phyloP scores from a whole-genome alignment of 495 filamentous ascomycete genomes.

The Penicillium angulare region DNA sequence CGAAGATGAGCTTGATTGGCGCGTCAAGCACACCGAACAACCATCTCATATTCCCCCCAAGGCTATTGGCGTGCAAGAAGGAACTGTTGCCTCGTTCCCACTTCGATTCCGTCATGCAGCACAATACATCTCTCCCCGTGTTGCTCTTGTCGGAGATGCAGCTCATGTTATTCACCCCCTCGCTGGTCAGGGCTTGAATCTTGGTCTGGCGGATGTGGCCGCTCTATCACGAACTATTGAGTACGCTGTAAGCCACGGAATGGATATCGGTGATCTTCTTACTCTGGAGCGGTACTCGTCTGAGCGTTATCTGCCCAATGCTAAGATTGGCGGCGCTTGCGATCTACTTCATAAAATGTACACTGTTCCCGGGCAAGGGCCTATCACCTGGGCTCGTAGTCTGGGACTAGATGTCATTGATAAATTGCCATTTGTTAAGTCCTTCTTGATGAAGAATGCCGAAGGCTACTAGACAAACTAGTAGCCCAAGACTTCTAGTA shows the following conservation, averaged over 20 bases:
- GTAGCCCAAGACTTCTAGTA: too few relatives aligned
- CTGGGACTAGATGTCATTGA: slow-evolving; percentile 77
- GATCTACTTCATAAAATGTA: slow-evolving; percentile 96
- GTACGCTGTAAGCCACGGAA: slow-evolving; percentile 74
- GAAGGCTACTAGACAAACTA: slow-evolving; percentile 49
- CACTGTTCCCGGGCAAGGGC: slow-evolving; percentile 63
- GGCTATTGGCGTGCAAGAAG: slow-evolving; percentile 68
- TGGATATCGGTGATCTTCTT: slow-evolving; percentile 75
- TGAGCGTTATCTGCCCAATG: slow-evolving; percentile 78
- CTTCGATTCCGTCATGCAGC: slow-evolving; percentile 87
- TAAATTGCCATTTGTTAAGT: slow-evolving; percentile 73
- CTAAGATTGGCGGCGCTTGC: slow-evolving; percentile 81
- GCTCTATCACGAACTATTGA: slow-evolving; percentile 70
- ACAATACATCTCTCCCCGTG: slow-evolving; percentile 82
- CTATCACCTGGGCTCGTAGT: slow-evolving; percentile 73
- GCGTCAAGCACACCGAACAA: slow-evolving; percentile 64
- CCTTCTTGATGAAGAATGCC: slow-evolving; percentile 86
- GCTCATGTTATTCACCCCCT: slow-evolving; percentile 94
- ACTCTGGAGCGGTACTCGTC: slow-evolving; percentile 75
- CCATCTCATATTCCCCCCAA: slow-evolving; percentile 50
- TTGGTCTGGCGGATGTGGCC: slow-evolving; percentile 83
- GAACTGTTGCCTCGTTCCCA: slow-evolving; percentile 85
- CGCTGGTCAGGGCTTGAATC: slow-evolving; percentile 92
- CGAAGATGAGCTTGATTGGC: slow-evolving; percentile 76
- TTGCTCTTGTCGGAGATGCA: slow-evolving; percentile 89